phyloP scores from a whole-genome alignment of 164 flowering plant species.

The Tetrastigma voinierianum region DNA sequence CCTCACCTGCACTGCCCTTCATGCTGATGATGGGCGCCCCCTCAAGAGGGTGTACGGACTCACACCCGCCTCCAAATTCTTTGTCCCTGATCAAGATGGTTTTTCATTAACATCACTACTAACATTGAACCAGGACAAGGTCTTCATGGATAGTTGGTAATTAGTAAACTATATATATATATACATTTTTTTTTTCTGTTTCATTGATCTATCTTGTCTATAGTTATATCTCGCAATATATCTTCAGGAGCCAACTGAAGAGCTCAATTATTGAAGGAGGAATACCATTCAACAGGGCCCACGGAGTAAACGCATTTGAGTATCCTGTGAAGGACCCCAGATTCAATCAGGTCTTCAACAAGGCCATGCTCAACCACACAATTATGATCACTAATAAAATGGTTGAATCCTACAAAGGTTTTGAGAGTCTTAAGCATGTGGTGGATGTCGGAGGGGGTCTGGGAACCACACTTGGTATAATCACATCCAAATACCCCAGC shows the following conservation, averaged over 20 bases:
- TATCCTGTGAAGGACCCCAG: constrained; percentile 20
- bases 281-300: constrained; percentile 32
- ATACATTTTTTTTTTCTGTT: no score
- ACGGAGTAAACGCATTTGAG: constrained; percentile 29
- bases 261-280: constrained; percentile 42
- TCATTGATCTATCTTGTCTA: no score
- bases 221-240: not conserved
- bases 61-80: constrained; percentile 13
- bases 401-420: constrained; percentile 34
- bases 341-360: constrained; percentile 28
- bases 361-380: constrained; percentile 26
- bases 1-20: constrained; percentile 15
- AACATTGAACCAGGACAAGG: constrained; percentile 21
- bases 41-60: constrained; percentile 17
- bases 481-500: constrained; percentile 29
- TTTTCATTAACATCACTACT: constrained; percentile 15
- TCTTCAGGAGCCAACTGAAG: constrained; percentile 23
- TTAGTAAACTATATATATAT: no score
- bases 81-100: constrained; percentile 18
- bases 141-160: constrained; percentile 37
- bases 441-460: constrained; percentile 51
- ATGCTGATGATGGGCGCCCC: not conserved
- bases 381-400: constrained; percentile 15
- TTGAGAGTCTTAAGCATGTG: constrained; percentile 19
- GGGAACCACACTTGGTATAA: constrained; percentile 22